These are phyloP conservation scores for Nakazawaea laoshanensis DNA, from an alignment of 805 yeast species.

Conservation along the genomic window DNA sequence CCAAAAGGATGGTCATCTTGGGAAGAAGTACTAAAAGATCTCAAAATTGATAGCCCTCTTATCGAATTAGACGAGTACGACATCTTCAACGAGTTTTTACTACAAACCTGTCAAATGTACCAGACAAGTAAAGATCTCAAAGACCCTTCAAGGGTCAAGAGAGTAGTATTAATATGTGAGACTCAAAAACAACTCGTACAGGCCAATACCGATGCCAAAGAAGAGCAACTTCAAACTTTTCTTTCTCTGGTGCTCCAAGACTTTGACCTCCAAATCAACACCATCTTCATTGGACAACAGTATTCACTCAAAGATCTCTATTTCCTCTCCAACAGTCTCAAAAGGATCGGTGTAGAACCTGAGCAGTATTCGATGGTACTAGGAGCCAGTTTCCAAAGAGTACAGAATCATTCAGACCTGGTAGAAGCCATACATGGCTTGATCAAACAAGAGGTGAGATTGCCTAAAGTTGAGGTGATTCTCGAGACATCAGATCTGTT, in stretches of 20 bases:
- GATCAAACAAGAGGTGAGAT: neutral
- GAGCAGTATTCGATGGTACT: neutral
- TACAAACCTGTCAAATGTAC: conserved; percentile 1
- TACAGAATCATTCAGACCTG: neutral
- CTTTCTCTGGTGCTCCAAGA: neutral
- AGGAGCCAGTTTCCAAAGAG: conserved; percentile 1
- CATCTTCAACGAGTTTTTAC: neutral
- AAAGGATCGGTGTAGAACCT: neutral
- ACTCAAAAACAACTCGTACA: no score
- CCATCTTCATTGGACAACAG: neutral
- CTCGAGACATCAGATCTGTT: no score
- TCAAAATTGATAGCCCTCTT: neutral
- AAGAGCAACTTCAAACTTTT: no score
- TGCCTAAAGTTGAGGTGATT: conserved; percentile 1
- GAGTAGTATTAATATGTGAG: neutral
- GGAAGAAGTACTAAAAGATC: conserved; percentile 5
- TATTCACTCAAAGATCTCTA: conserved; percentile 2
- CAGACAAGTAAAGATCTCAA: conserved; percentile 2
- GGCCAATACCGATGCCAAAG: no score
- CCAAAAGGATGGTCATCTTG: conserved; percentile 8
- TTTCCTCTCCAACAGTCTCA: conserved; percentile 4
- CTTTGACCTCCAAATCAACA: neutral
- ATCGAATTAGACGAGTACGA: conserved; percentile 3
- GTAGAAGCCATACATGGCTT: no score
- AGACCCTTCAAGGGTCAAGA: conserved; percentile 2